A percentile compares a stretch with the other conserved stretches of the same genome.
These are phyloP conservation scores for Acacia pycnantha DNA, from an alignment of 331 rosid genomes.

Conservation along the genomic window DNA sequence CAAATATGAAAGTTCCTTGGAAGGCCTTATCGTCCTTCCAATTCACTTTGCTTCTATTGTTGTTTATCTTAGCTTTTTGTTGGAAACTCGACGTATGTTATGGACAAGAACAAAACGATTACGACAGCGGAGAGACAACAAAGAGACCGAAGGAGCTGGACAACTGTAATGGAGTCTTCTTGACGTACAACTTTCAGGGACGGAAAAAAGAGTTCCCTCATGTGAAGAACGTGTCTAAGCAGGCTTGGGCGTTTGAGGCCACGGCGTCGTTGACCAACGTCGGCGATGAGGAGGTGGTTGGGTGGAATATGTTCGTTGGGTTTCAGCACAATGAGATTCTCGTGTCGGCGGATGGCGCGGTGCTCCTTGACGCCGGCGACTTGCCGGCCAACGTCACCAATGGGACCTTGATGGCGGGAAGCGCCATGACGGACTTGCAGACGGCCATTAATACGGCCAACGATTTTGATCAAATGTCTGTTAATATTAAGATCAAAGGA, in stretches of 20 bases:
- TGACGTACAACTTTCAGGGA: constrained; percentile 48
- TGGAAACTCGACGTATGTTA: constrained; percentile 23
- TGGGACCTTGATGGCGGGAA: constrained; percentile 63
- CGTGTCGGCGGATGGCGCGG: constrained; percentile 58
- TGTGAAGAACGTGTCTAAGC: constrained; percentile 61
- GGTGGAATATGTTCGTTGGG: constrained; percentile 74
- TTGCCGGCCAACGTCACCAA: constrained; percentile 66
- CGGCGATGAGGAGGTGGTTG: constrained; percentile 58
- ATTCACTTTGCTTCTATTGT: not conserved
- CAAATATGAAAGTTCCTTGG: constrained; percentile 15
- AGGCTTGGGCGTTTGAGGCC: constrained; percentile 83
- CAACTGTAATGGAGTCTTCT: constrained; percentile 67
- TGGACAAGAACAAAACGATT: constrained; percentile 31
- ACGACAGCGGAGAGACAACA: not conserved
- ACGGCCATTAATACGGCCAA: constrained; percentile 74
- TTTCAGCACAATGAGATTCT: constrained; percentile 75
- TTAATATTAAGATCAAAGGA: constrained; percentile 44
- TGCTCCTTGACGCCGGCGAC: constrained; percentile 49
- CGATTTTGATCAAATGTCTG: constrained; percentile 56
- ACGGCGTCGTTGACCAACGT: constrained; percentile 56
- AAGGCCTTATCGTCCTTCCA: constrained; percentile 15
- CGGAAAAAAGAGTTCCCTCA: constrained; percentile 60
- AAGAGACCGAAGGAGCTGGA: constrained; percentile 37
- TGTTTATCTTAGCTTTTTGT: constrained; percentile 10
- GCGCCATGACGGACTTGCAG: constrained; percentile 51